A percentile compares a stretch with the other conserved stretches of the same genome.
Evolutionary conservation across 2,329 filamentous ascomycete genomes (phyloP).

Genomic region (Diaporthe sp.): DNA sequence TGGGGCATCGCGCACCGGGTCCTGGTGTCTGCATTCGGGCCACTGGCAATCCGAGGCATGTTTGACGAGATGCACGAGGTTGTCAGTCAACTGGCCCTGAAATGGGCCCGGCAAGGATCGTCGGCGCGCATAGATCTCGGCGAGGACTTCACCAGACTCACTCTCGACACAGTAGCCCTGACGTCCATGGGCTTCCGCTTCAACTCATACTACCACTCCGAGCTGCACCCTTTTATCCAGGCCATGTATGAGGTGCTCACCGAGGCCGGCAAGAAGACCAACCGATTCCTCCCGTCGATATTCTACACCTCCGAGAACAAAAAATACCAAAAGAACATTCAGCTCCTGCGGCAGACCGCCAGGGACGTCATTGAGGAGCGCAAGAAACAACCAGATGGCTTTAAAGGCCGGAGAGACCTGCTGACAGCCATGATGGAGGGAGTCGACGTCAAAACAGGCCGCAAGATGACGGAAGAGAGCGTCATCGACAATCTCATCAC

Average conservation of each 20-base stretch:
- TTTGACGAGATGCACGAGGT: conserved; percentile 65
- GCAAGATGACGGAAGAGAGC: conserved; percentile 36
- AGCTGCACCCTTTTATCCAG: conserved; percentile 68
- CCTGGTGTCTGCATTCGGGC: conserved; percentile 64
- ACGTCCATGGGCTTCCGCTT: conserved; percentile 63
- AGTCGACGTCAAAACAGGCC: background rate
- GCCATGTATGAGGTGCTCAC: conserved; percentile 55
- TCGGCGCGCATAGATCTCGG: conserved; percentile 53
- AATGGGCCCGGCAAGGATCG: conserved; percentile 58
- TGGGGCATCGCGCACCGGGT: conserved; percentile 67
- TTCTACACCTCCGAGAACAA: conserved; percentile 12
- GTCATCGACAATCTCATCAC: conserved; percentile 41
- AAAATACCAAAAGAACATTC: background rate
- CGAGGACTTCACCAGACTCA: conserved; percentile 64
- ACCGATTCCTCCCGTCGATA: conserved; percentile 8
- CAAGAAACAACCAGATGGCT: background rate
- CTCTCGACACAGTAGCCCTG: conserved; percentile 44
- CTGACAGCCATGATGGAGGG: background rate
- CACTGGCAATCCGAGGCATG: conserved; percentile 64
- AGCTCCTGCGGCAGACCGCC: background rate
- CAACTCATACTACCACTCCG: conserved; percentile 69
- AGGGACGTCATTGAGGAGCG: background rate
- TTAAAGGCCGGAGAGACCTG: background rate
- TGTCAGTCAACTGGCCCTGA: conserved; percentile 62
- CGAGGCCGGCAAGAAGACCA: background rate